Evolutionary conservation across 805 yeast genomes (phyloP).

Genomic region (Saccharomycopsis schoenii): DNA sequence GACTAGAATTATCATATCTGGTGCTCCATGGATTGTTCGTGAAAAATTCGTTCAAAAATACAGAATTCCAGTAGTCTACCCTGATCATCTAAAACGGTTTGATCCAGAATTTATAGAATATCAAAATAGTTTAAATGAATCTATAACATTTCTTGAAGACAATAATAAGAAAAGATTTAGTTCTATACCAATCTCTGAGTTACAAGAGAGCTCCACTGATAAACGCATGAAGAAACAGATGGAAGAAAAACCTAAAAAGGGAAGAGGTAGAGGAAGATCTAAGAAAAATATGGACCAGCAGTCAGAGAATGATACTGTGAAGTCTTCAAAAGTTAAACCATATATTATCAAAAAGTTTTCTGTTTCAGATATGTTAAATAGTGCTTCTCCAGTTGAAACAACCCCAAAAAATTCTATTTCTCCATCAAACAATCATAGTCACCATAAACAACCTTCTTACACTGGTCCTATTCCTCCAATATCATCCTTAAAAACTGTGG

Average conservation of each 20-base stretch:
- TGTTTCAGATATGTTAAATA: neutral
- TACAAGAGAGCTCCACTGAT: neutral
- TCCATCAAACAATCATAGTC: neutral
- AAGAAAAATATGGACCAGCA: neutral
- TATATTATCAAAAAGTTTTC: neutral
- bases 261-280: neutral
- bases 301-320: neutral
- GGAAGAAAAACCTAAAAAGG: constrained; percentile 1
- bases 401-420: neutral
- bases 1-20: constrained; percentile 69
- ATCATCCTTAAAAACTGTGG: constrained; percentile 4
- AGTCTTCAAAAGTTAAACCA: neutral
- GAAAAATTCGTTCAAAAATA: constrained; percentile 62
- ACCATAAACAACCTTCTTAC: neutral
- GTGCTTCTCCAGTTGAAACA: neutral
- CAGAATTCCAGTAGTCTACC: constrained; percentile 52
- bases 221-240: neutral
- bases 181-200: neutral
- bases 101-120: constrained; percentile 8
- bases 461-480: constrained; percentile 17
- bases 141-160: neutral
- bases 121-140: neutral
- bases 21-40: constrained; percentile 95
- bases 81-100: constrained; percentile 36
- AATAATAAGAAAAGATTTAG: constrained; percentile 1